Conservation (phyloP, 306 rosid genomes). For the Pyrus bretschneideri region DNA sequence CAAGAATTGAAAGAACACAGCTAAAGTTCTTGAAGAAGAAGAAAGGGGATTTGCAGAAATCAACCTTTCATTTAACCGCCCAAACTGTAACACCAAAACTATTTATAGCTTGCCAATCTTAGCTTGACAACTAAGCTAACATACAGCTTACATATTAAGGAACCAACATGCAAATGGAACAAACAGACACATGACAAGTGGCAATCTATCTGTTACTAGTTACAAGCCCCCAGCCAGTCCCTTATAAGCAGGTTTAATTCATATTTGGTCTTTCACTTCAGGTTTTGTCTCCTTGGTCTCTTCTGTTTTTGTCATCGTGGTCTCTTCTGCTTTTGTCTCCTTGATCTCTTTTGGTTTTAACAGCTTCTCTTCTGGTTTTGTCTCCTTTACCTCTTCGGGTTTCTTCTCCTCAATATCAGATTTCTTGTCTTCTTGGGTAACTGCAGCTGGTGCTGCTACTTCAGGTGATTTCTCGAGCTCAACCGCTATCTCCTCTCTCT, state of each 20-base stretch:
- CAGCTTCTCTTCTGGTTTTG: background rate
- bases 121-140: no score
- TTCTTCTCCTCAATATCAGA: background rate
- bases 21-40: no score
- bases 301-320: background rate
- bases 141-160: no score
- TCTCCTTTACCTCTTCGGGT: background rate
- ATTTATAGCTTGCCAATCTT: no score
- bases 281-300: background rate
- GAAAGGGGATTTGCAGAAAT: no score
- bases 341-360: background rate
- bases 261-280: background rate
- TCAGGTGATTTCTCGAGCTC: background rate
- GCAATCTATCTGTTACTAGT: background rate
- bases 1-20: no score
- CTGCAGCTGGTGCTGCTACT: background rate
- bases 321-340: background rate
- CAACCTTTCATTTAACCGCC: no score
- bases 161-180: no score
- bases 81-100: no score
- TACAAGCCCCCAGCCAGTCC: background rate
- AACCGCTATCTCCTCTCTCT: background rate
- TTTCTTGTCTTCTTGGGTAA: constrained; percentile 5
- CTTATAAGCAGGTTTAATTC: background rate
- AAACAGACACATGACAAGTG: no score